A percentile compares a stretch with the other conserved stretches of the same genome.
Evolutionary conservation across 108 stramenopile species (phyloP).

Genomic region (Cyclotella kingstonii): DNA sequence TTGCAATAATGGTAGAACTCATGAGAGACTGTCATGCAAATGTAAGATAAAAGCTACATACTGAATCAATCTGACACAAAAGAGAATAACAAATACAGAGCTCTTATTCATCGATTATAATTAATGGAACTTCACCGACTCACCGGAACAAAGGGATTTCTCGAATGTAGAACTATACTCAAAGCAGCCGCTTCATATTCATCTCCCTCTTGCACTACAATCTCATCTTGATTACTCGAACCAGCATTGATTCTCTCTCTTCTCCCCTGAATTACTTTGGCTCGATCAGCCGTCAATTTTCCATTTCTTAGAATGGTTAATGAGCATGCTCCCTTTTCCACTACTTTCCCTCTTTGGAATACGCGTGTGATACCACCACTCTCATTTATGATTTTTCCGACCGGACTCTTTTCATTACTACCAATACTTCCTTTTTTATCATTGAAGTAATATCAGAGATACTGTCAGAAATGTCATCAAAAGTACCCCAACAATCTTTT

Average conservation of each 20-base stretch:
- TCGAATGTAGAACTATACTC: slow-evolving; percentile 85
- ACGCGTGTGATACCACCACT: slow-evolving; percentile 87
- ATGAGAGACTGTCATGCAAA: too few species aligned
- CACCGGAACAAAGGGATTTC: slow-evolving; percentile 62
- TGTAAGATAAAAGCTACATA: neutral
- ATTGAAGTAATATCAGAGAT: neutral
- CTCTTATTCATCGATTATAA: too few species aligned
- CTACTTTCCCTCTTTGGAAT: slow-evolving; percentile 77
- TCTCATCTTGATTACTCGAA: slow-evolving; percentile 29
- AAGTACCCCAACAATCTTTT: slow-evolving; percentile 72
- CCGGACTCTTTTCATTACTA: neutral
- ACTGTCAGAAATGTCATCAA: slow-evolving; percentile 25
- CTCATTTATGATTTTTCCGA: neutral
- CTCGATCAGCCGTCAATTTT: slow-evolving; percentile 66
- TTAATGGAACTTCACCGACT: neutral
- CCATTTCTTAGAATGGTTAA: slow-evolving; percentile 74
- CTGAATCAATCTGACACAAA: neutral
- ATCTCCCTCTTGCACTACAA: slow-evolving; percentile 67
- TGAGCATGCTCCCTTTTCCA: slow-evolving; percentile 94
- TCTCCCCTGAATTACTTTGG: slow-evolving; percentile 73
- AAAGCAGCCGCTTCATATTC: slow-evolving; percentile 87
- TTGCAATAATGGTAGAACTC: too few species aligned
- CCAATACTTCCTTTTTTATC: neutral
- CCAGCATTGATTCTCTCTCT: slow-evolving; percentile 24
- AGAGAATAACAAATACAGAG: too few species aligned